Percentiles rank a stretch among this genome's conserved stretches.
Evolutionary conservation across 2,329 filamentous ascomycete genomes (phyloP).

Genomic region (Phialocephala sp.): DNA sequence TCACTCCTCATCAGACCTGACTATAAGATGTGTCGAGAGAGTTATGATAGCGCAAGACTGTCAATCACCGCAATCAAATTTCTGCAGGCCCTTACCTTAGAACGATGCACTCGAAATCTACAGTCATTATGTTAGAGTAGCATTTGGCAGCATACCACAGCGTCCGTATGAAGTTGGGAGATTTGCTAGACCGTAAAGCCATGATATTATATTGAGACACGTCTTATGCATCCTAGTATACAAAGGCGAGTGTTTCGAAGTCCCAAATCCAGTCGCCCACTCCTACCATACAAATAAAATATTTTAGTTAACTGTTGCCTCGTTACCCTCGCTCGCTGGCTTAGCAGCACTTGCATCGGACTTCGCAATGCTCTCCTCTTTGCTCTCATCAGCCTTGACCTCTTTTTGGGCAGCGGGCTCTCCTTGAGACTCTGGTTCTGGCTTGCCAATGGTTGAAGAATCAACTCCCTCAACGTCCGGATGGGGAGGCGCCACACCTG

Average conservation of each 20-base stretch:
- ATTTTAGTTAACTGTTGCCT: slow-evolving; percentile 50
- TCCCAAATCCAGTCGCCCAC: slow-evolving; percentile 11
- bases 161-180: background rate
- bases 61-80: too few relatives aligned
- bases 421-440: slow-evolving; percentile 48
- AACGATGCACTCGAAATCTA: background rate
- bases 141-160: background rate
- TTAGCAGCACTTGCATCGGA: slow-evolving; percentile 52
- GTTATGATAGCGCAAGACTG: too few relatives aligned
- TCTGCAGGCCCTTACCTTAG: background rate
- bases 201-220: slow-evolving; percentile 20
- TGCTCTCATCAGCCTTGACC: slow-evolving; percentile 59
- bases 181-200: slow-evolving; percentile 1
- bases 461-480: slow-evolving; percentile 60
- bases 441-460: slow-evolving; percentile 57
- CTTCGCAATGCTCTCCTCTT: slow-evolving; percentile 62
- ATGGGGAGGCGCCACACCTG: slow-evolving; percentile 42
- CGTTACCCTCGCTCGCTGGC: slow-evolving; percentile 67
- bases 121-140: background rate
- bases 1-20: too few relatives aligned
- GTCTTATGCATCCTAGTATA: slow-evolving; percentile 21
- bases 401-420: slow-evolving; percentile 46
- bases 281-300: slow-evolving; percentile 31
- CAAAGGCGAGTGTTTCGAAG: slow-evolving; percentile 11
- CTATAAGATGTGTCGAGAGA: too few relatives aligned